These are phyloP conservation scores for Camellia granthamiana DNA, from an alignment of 148 eudicot genomes.

Conservation along the genomic window DNA sequence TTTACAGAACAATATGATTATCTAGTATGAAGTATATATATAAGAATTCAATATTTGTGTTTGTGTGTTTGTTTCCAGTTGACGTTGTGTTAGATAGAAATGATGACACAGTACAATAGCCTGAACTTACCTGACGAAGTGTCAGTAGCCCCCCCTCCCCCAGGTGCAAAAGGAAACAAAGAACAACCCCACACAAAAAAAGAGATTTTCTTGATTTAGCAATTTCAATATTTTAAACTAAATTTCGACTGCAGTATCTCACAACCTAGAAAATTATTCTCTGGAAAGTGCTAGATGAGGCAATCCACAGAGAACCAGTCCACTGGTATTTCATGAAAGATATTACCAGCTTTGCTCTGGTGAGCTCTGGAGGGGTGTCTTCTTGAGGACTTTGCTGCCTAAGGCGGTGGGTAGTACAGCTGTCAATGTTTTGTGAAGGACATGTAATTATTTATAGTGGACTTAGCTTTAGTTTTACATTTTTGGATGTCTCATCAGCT, in stretches of 20 bases:
- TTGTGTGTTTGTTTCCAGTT: constrained; percentile 5
- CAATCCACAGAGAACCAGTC: background rate
- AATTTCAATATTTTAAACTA: background rate
- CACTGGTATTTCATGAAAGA: background rate
- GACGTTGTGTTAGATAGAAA: background rate
- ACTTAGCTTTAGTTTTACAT: background rate
- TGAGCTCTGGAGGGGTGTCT: background rate
- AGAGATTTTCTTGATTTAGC: background rate
- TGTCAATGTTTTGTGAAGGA: background rate
- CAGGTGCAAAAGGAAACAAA: too few species aligned
- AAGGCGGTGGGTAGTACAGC: background rate
- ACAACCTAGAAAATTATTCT: background rate
- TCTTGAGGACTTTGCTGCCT: background rate
- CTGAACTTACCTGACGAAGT: constrained; percentile 1
- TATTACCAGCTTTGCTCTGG: background rate
- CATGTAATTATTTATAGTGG: background rate
- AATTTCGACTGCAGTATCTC: background rate
- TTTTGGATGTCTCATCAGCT: background rate
- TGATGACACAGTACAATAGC: background rate
- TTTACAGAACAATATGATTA: background rate
- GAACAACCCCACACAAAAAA: too few species aligned
- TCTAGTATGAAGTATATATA: background rate
- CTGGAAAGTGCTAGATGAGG: background rate
- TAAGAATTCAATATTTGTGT: background rate
- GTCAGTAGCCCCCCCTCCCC: background rate